These are phyloP conservation scores for Cerrena zonata DNA, from an alignment of 1,284 basidiomycete genomes.

Conservation along the genomic window DNA sequence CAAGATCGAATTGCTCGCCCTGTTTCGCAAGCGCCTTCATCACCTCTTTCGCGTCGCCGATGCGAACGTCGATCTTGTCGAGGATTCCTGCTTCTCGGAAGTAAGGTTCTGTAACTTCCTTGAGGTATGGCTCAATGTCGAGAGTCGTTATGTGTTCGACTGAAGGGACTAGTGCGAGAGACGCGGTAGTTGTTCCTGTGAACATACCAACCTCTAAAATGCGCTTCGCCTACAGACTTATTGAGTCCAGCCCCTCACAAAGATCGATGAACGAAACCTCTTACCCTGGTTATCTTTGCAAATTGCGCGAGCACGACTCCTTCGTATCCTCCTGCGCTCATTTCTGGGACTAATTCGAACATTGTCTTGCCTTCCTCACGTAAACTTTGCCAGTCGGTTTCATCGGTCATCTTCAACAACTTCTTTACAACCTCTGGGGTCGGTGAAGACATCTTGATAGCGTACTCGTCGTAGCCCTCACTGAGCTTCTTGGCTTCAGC, in stretches of 20 bases:
- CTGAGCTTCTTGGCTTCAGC: constrained; percentile 11
- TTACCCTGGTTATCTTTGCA: constrained; percentile 12
- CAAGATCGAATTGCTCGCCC: constrained; percentile 14
- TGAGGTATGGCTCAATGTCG: constrained; percentile 15
- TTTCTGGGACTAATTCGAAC: constrained; percentile 14
- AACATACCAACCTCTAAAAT: constrained; percentile 19
- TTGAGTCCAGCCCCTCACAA: neutral
- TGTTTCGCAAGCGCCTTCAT: constrained; percentile 10
- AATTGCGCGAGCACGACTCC: constrained; percentile 15
- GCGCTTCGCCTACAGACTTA: constrained; percentile 8
- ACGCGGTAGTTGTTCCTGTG: constrained; percentile 16
- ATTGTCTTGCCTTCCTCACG: constrained; percentile 13
- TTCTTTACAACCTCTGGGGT: constrained; percentile 13
- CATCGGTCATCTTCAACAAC: constrained; percentile 12
- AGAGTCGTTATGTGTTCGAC: constrained; percentile 12
- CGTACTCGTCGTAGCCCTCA: constrained; percentile 14
- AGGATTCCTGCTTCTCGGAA: constrained; percentile 14
- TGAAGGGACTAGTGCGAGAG: constrained; percentile 13
- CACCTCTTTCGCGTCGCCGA: constrained; percentile 14
- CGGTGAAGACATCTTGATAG: constrained; percentile 10
- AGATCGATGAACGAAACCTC: no score
- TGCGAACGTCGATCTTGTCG: constrained; percentile 14
- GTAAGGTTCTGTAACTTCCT: constrained; percentile 10
- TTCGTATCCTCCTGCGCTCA: constrained; percentile 16
- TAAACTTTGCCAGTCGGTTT: constrained; percentile 12